Percentiles rank a stretch among this genome's conserved stretches.
These are phyloP conservation scores for Penicillium brevicompactum DNA, from an alignment of 2,329 filamentous ascomycete genomes.

Conservation along the genomic window DNA sequence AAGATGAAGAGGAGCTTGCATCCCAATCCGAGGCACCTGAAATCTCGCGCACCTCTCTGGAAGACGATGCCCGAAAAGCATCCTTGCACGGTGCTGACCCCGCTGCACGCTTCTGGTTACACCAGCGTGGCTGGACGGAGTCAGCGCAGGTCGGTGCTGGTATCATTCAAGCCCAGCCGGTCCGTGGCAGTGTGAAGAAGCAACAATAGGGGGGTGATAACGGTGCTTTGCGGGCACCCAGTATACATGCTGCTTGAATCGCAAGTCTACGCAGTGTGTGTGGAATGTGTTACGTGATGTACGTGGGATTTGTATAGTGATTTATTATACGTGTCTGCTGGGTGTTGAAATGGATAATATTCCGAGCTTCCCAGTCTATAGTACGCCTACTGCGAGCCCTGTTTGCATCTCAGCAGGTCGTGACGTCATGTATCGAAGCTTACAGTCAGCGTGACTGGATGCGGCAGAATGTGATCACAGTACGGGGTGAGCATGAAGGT, in stretches of 20 bases:
- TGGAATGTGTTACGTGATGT: too few species aligned
- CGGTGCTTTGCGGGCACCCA: neutral
- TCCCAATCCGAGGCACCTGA: slow-evolving; percentile 19
- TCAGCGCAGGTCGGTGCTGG: slow-evolving; percentile 41
- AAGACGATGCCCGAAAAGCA: slow-evolving; percentile 45
- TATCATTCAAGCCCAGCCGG: slow-evolving; percentile 41
- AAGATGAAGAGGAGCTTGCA: slow-evolving; percentile 10
- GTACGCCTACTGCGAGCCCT: too few species aligned
- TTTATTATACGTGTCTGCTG: too few species aligned
- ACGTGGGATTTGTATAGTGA: too few species aligned
- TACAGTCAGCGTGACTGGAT: neutral
- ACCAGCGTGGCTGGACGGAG: slow-evolving; percentile 49
- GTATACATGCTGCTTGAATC: too few species aligned
- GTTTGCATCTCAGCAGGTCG: too few species aligned
- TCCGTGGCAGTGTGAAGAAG: slow-evolving; percentile 35
- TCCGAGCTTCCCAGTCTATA: too few species aligned
- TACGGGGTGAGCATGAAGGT: too few species aligned
- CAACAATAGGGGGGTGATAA: slow-evolving; percentile 28
- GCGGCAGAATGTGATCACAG: neutral
- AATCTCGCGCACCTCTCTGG: slow-evolving; percentile 41
- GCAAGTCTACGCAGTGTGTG: neutral
- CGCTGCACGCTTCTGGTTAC: slow-evolving; percentile 46
- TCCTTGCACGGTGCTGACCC: slow-evolving; percentile 36
- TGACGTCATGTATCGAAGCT: neutral
- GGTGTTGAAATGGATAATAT: too few species aligned